A percentile compares a stretch with the other conserved stretches of the same genome.
Evolutionary conservation across 768 basidiomycete genomes (phyloP).

Genomic region (Boletus sp.): DNA sequence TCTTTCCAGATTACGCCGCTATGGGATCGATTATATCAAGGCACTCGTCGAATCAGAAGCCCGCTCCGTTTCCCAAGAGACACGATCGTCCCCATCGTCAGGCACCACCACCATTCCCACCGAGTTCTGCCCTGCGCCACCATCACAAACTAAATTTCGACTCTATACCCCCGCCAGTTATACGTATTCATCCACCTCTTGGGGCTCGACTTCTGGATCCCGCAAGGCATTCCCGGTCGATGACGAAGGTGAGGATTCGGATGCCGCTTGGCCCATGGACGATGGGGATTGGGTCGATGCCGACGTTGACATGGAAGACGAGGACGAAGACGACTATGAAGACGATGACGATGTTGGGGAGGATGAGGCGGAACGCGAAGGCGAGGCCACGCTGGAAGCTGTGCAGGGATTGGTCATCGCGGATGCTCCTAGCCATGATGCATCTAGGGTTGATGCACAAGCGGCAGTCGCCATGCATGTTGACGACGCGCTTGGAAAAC

Average conservation of each 20-base stretch:
- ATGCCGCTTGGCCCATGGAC: slow-evolving; percentile 19
- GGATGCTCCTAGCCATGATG: neutral
- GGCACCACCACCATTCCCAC: neutral
- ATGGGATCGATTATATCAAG: slow-evolving; percentile 33
- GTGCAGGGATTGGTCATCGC: slow-evolving; percentile 11
- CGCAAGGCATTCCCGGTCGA: slow-evolving; percentile 16
- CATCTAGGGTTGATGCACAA: neutral
- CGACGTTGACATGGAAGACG: slow-evolving; percentile 32
- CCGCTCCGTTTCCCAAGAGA: slow-evolving; percentile 4
- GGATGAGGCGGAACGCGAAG: slow-evolving; percentile 8
- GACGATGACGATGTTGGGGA: slow-evolving; percentile 27
- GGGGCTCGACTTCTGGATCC: slow-evolving; percentile 10
- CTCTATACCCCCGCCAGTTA: slow-evolving; percentile 34
- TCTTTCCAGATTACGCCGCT: slow-evolving; percentile 27
- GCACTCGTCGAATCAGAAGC: slow-evolving; percentile 31
- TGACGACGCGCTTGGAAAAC: neutral
- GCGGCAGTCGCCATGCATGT: slow-evolving; percentile 1
- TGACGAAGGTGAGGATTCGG: slow-evolving; percentile 18
- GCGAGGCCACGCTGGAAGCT: slow-evolving; percentile 13
- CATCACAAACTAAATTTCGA: slow-evolving; percentile 26
- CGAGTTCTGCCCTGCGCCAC: neutral
- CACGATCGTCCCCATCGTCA: neutral
- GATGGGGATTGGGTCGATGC: slow-evolving; percentile 26
- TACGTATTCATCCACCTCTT: slow-evolving; percentile 25
- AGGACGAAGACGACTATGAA: slow-evolving; percentile 31